Percentiles rank a stretch among this genome's conserved stretches.
phyloP scores from a whole-genome alignment of 768 basidiomycete species.

The Collybia sordida region DNA sequence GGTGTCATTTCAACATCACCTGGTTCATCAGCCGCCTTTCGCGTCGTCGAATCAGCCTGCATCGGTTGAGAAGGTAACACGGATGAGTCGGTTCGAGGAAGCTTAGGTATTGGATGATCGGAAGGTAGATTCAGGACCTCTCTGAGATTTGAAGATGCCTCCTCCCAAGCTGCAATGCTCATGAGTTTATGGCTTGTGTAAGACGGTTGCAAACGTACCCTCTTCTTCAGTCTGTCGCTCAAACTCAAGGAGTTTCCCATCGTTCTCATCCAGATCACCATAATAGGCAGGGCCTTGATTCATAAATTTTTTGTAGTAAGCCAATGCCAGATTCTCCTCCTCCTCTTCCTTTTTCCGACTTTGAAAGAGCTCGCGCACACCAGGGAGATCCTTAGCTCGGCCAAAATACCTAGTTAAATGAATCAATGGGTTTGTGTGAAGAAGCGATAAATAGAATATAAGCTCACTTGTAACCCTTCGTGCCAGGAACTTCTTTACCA shows the following conservation, averaged over 20 bases:
- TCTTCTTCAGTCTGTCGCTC: constrained; percentile 74
- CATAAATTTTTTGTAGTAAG: constrained; percentile 85
- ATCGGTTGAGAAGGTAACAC: neutral
- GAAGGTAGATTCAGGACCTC: constrained; percentile 50
- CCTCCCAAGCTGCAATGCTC: constrained; percentile 57
- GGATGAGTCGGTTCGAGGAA: constrained; percentile 39
- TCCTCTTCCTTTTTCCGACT: constrained; percentile 84
- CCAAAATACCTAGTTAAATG: constrained; percentile 79
- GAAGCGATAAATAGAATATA: neutral
- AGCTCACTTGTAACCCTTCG: constrained; percentile 93
- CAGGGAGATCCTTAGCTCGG: constrained; percentile 92
- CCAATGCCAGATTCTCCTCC: constrained; percentile 77
- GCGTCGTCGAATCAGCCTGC: constrained; percentile 35
- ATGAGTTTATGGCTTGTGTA: constrained; percentile 2
- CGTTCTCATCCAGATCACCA: constrained; percentile 85
- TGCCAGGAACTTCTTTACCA: constrained; percentile 94
- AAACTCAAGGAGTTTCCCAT: constrained; percentile 63
- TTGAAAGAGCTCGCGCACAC: constrained; percentile 92
- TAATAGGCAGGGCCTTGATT: constrained; percentile 88
- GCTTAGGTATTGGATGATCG: constrained; percentile 50
- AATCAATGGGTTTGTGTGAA: neutral
- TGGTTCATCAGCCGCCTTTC: constrained; percentile 52
- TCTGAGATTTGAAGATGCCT: constrained; percentile 54
- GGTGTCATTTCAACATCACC: constrained; percentile 39
- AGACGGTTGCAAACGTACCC: constrained; percentile 42